Conservation (phyloP, 371 early-diverging fungal genomes). For the Syncephalastrum contaminatum region DNA sequence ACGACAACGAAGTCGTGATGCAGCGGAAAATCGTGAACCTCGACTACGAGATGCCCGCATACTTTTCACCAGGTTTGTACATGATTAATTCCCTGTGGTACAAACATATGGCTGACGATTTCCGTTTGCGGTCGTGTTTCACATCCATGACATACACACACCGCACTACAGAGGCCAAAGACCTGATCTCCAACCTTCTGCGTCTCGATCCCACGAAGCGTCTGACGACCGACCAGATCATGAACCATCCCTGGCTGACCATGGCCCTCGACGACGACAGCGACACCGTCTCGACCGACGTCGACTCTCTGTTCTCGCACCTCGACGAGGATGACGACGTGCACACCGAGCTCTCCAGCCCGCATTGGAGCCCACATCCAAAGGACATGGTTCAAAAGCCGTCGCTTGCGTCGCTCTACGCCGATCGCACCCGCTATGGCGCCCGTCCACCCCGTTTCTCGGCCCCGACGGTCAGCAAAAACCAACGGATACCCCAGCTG, state of each 20-base stretch:
- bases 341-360: slow-evolving; percentile 18
- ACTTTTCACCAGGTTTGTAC: slow-evolving; percentile 54
- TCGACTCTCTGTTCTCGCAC: slow-evolving; percentile 28
- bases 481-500: slow-evolving; percentile 26
- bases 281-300: slow-evolving; percentile 28
- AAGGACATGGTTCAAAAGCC: not conserved
- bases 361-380: slow-evolving; percentile 7
- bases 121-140: too few relatives aligned
- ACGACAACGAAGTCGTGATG: slow-evolving; percentile 70
- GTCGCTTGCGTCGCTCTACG: slow-evolving; percentile 9
- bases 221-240: slow-evolving; percentile 61
- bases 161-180: slow-evolving; percentile 34
- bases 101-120: too few relatives aligned
- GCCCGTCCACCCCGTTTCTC: slow-evolving; percentile 36
- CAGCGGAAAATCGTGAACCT: slow-evolving; percentile 71
- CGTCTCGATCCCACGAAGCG: slow-evolving; percentile 67
- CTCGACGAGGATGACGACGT: slow-evolving; percentile 23
- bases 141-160: not conserved
- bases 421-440: slow-evolving; percentile 27
- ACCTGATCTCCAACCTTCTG: slow-evolving; percentile 59
- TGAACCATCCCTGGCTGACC: slow-evolving; percentile 70
- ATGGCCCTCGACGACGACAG: slow-evolving; percentile 28
- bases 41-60: slow-evolving; percentile 72
- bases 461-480: slow-evolving; percentile 24
- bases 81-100: too few relatives aligned